Base-by-base conservation (phyloP, 345 rosid species). In the Reutealis trisperma region DNA sequence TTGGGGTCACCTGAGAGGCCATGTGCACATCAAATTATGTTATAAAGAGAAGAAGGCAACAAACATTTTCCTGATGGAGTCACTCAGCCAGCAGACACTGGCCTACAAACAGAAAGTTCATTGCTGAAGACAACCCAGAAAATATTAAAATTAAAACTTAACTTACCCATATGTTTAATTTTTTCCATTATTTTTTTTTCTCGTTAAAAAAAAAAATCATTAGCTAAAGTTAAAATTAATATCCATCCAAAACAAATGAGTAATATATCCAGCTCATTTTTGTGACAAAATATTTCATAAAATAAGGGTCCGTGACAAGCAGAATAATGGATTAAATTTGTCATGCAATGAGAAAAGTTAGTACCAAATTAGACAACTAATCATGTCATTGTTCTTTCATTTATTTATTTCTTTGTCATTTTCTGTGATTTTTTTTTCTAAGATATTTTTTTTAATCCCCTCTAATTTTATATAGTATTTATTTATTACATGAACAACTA, bases 221-320 rank as follows among this genome's bases (percentile, higher is more conserved):
- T 0, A 63, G 45, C 22, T 16, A 16, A 63, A 63, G 67, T 32
- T 63, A 65, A 65, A 37, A 37, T 4, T 2, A 42, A 9, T 54
- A 18, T 41, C 18, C 70, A 1, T 41, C 51, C 27, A 21, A 66
- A 27, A 16, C 9, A 66, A 9, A 9, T 19, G 9, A 47, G n/a
- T n/a, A n/a, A n/a, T n/a, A n/a, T n/a, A 7, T 21, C 2, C 27
- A 65, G 67, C 45, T 63, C 11, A 8, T 45, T 45, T 45, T 4
- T 34, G 41, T 0, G 41, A 34, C n/a, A 45, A 75, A 57, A 67
- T 16, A 12, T 18, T 25, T 44, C 77, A 65, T 44, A 58, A 78
- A 76, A 62, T 66, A 84, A 74, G 45, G 63, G 75, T 78, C 85
- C 87, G 83, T 82, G 87, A 86, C 83, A 8, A 49, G 27, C 32